Evolutionary conservation across 2,329 filamentous ascomycete species (phyloP).

Genomic region (Fusarium lateritium): DNA sequence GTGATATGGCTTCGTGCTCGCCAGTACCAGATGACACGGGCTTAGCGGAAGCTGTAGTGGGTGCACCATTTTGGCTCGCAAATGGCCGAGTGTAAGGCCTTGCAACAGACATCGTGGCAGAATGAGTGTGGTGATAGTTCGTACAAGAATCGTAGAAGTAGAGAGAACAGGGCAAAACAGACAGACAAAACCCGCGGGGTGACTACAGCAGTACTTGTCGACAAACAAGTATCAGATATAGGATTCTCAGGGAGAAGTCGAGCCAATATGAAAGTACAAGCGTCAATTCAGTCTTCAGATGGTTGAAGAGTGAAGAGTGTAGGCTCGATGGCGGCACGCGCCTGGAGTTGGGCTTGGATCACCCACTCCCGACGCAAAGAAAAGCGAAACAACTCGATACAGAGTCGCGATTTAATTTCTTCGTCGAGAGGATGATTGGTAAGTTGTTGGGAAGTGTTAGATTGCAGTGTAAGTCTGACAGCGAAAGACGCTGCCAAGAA

Average conservation of each 20-base stretch:
- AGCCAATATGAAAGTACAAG: neutral
- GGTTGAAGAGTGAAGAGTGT: neutral
- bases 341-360: neutral
- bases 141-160: constrained; percentile 1
- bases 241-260: neutral
- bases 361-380: neutral
- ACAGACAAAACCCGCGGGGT: neutral
- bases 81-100: neutral
- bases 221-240: neutral
- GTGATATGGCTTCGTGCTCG: constrained; percentile 15
- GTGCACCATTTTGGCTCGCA: neutral
- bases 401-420: neutral
- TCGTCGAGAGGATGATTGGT: neutral
- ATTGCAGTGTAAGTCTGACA: neutral
- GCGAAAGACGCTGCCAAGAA: neutral
- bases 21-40: neutral
- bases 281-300: neutral
- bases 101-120: neutral
- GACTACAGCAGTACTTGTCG: neutral
- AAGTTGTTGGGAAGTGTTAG: neutral
- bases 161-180: neutral
- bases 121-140: neutral
- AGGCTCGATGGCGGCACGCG: constrained; percentile 1
- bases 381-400: neutral
- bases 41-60: neutral